phyloP scores from a whole-genome alignment of 2,329 filamentous ascomycete species.

The Aspergillus sojae region DNA sequence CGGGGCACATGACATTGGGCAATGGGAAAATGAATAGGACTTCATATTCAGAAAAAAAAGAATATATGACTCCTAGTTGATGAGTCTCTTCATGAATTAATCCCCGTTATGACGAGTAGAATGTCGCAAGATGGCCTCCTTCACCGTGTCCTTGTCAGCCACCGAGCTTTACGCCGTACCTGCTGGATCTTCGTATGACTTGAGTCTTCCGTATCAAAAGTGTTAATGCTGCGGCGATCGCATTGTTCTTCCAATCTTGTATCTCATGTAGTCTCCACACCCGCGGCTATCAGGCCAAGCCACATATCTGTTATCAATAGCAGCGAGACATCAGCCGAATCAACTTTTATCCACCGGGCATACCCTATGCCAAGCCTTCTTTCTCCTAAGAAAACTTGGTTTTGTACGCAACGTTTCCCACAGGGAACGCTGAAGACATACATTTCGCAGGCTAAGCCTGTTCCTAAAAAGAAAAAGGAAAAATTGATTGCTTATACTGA shows the following conservation, averaged over 20 bases:
- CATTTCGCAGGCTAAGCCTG: background rate
- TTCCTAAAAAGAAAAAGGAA: background rate
- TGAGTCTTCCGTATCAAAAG: background rate
- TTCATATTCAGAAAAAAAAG: conserved; percentile 43
- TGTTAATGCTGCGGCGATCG: background rate
- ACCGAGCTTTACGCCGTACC: background rate
- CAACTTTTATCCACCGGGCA: too few relatives aligned
- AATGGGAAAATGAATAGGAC: conserved; percentile 48
- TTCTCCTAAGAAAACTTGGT: background rate
- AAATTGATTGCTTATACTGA: background rate
- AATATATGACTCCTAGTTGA: conserved; percentile 40
- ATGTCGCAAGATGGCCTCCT: background rate
- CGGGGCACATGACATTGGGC: conserved; percentile 40
- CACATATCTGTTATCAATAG: background rate
- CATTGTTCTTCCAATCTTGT: background rate
- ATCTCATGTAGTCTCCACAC: background rate
- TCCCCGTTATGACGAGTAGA: conserved; percentile 9
- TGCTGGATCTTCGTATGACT: background rate
- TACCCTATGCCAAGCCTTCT: background rate
- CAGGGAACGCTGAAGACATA: background rate
- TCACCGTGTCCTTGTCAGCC: background rate
- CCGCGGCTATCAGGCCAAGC: background rate
- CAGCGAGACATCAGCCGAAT: background rate
- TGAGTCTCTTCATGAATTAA: conserved; percentile 32
- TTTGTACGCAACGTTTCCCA: background rate